Evolutionary conservation across 176 grass and related monocot genomes (phyloP).

Genomic region (Ananas comosus): DNA sequence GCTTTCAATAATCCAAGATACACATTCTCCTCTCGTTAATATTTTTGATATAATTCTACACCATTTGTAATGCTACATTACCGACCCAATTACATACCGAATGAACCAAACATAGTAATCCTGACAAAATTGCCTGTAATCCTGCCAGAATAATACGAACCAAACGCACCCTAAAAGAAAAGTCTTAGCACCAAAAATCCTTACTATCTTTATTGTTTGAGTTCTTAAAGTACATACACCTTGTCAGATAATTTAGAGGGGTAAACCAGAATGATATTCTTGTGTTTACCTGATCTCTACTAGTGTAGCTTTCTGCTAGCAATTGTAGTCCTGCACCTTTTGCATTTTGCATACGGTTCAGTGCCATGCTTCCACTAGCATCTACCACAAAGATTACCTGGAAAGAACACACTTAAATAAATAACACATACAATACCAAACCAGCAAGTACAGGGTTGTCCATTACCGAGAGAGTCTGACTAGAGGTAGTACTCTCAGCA

Average conservation of each 20-base stretch:
- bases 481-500: neutral
- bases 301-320: constrained; percentile 96
- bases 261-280: neutral
- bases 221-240: too few species aligned
- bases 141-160: too few species aligned
- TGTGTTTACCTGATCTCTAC: constrained; percentile 79
- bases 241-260: neutral
- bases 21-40: too few species aligned
- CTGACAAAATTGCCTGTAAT: too few species aligned
- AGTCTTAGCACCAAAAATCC: neutral
- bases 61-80: too few species aligned
- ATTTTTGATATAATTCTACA: too few species aligned
- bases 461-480: neutral
- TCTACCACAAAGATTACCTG: constrained; percentile 98
- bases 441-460: neutral
- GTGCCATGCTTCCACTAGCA: constrained; percentile 98
- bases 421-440: neutral
- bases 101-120: too few species aligned
- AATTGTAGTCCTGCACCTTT: constrained; percentile 93
- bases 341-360: constrained; percentile 98
- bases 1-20: too few species aligned
- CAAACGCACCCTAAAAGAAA: neutral
- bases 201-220: too few species aligned
- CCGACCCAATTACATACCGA: too few species aligned
- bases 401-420: constrained; percentile 20